phyloP scores from a whole-genome alignment of 768 basidiomycete species.

The Mycena haematopus region DNA sequence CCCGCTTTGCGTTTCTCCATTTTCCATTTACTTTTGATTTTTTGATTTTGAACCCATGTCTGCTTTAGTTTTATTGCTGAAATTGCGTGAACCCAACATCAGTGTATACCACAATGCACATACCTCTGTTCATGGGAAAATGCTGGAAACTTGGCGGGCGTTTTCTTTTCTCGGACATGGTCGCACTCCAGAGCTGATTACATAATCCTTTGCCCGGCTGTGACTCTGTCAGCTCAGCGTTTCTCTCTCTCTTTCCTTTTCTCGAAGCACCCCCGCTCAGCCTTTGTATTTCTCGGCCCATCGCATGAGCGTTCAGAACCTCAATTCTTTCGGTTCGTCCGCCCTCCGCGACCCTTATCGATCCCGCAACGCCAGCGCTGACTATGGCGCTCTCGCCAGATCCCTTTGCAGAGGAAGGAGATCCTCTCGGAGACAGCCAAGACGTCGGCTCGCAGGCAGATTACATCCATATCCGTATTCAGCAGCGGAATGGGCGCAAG shows the following conservation, averaged over 20 bases:
- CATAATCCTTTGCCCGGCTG: neutral
- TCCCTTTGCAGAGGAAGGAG: slow-evolving; percentile 95
- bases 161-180: slow-evolving; percentile 51
- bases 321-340: slow-evolving; percentile 76
- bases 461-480: slow-evolving; percentile 96
- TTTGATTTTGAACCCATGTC: slow-evolving; percentile 78
- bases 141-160: slow-evolving; percentile 76
- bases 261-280: slow-evolving; percentile 53
- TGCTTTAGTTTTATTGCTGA: slow-evolving; percentile 83
- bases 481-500: slow-evolving; percentile 99
- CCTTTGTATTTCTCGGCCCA: slow-evolving; percentile 51
- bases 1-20: slow-evolving; percentile 64
- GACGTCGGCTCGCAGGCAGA: slow-evolving; percentile 84
- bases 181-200: slow-evolving; percentile 15
- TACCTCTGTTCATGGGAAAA: slow-evolving; percentile 68
- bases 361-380: slow-evolving; percentile 25
- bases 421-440: slow-evolving; percentile 73
- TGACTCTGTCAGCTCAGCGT: slow-evolving; percentile 22
- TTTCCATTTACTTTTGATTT: slow-evolving; percentile 82
- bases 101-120: slow-evolving; percentile 19
- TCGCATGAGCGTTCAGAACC: slow-evolving; percentile 97
- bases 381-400: slow-evolving; percentile 51
- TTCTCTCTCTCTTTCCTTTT: slow-evolving; percentile 39
- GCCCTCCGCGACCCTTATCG: slow-evolving; percentile 27
- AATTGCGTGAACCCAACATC: slow-evolving; percentile 1